Evolutionary conservation across 164 flowering plant species (phyloP).

Genomic region (Kalanchoe fedtschenkoi): DNA sequence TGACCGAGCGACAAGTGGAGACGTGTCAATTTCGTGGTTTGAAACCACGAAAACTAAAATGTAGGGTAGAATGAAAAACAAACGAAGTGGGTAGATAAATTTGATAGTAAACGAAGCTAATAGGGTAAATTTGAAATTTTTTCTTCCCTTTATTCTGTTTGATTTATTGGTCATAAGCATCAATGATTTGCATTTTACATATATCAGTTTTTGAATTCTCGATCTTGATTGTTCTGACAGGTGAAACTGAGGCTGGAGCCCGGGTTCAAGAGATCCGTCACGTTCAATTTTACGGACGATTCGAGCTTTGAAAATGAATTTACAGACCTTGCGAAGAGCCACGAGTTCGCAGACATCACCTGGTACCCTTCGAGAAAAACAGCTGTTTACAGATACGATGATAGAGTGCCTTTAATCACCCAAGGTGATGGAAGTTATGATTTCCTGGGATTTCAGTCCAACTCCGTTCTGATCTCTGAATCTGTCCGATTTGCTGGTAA

Average conservation of each 20-base stretch:
- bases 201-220: neutral
- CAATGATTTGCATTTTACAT: neutral
- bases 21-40: no score
- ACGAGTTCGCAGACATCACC: constrained; percentile 77
- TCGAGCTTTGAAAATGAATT: constrained; percentile 37
- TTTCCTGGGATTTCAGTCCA: constrained; percentile 69
- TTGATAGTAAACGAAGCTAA: no score
- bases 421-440: constrained; percentile 66
- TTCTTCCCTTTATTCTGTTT: neutral
- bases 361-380: constrained; percentile 74
- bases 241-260: constrained; percentile 55
- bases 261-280: constrained; percentile 73
- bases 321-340: constrained; percentile 39
- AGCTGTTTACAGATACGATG: constrained; percentile 69
- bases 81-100: no score
- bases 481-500: constrained; percentile 55
- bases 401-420: constrained; percentile 45
- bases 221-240: constrained; percentile 16
- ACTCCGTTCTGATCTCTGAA: constrained; percentile 26
- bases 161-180: neutral
- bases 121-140: neutral
- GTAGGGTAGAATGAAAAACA: no score
- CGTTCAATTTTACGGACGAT: constrained; percentile 49
- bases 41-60: no score
- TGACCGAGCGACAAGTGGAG: no score